Base-by-base conservation (phyloP, 2,329 filamentous ascomycete species). In the Neopestalotiopsis clavispora region DNA sequence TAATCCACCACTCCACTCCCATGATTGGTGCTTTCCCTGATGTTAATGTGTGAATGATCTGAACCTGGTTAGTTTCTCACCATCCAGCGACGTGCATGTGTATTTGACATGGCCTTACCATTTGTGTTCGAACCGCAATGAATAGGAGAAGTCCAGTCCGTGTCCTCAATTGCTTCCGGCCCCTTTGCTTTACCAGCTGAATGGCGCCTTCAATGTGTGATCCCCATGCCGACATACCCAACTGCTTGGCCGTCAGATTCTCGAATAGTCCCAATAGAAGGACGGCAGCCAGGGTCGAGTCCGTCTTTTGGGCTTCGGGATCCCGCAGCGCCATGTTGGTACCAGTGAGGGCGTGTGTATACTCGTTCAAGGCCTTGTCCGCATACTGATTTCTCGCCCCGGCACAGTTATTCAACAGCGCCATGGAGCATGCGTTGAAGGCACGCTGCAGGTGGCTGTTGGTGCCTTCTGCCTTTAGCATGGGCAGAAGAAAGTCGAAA, bases 181-280 rank as follows among this genome's bases (percentile, higher is more conserved):
- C 87, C 60, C 89, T 84, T 10, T 85, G 83, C 75, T 86, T 88
- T 66, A 89, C 86, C 1, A 91, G 80, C 71, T 89, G 85, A 40
- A 90, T 85, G n/a, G 89, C 89, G 3, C 88, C 89, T 69, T 90
- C 86, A n/a, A 88, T 85, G 72, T 91, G 89, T 10, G 88, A 88
- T 4, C 87, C 87, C 89, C 89, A 91, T 1, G 88, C 87, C 67
- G 85, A 79, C 75, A 86, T 85, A 42, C 84, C 86, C 64, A 87
- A 78, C 66, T 86, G 84, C 69, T 84, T 86, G 13, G 86, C 85
- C 0, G 85, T 85, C 59, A 90, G 89, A 67, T 84, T 87, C 78
- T 91, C 89, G 70, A 89, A 91, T 28, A 90, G 79, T 0, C 88
- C 87, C 32, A 91, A 75, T 69, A 91, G 78, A 40, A 91, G 78